Evolutionary conservation across 805 yeast genomes (phyloP).

Genomic region (Grigorovia jiainica): DNA sequence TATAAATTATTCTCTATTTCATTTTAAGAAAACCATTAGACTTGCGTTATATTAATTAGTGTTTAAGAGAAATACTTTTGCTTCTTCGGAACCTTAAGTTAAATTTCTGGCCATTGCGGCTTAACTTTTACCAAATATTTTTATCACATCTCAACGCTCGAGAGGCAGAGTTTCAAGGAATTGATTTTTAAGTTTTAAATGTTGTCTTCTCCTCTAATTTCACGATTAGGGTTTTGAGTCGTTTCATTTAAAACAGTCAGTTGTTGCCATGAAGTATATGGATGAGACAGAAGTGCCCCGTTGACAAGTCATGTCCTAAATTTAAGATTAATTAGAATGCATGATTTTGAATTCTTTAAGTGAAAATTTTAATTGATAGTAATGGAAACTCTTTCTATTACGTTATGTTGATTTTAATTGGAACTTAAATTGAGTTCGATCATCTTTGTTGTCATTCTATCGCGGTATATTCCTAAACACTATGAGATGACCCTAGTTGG

Average conservation of each 20-base stretch:
- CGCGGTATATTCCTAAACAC: slow-evolving; percentile 99
- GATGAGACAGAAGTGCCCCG: slow-evolving; percentile 88
- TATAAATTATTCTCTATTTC: background rate
- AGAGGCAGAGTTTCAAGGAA: slow-evolving; percentile 43
- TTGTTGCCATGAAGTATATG: slow-evolving; percentile 41
- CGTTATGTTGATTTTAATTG: slow-evolving; percentile 9
- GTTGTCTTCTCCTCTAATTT: slow-evolving; percentile 28
- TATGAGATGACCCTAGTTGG: slow-evolving; percentile 86
- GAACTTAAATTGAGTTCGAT: slow-evolving; percentile 52
- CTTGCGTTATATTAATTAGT: slow-evolving; percentile 18
- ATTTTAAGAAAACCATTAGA: slow-evolving; percentile 14
- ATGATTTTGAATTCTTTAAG: slow-evolving; percentile 28
- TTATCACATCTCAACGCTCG: slow-evolving; percentile 63
- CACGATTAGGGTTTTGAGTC: slow-evolving; percentile 24
- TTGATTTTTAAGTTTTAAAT: slow-evolving; percentile 5
- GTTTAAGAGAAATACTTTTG: slow-evolving; percentile 19
- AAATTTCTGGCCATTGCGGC: slow-evolving; percentile 27
- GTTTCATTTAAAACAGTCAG: slow-evolving; percentile 18
- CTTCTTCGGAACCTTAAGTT: slow-evolving; percentile 12
- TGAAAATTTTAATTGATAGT: slow-evolving; percentile 7
- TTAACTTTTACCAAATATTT: slow-evolving; percentile 18
- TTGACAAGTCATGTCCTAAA: slow-evolving; percentile 61
- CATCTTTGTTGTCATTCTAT: slow-evolving; percentile 44
- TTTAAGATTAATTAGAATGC: slow-evolving; percentile 56
- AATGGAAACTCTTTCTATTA: slow-evolving; percentile 6